These are phyloP conservation scores for Aspergillus wentii DNA, from an alignment of 495 filamentous ascomycete species.

Conservation along the genomic window DNA sequence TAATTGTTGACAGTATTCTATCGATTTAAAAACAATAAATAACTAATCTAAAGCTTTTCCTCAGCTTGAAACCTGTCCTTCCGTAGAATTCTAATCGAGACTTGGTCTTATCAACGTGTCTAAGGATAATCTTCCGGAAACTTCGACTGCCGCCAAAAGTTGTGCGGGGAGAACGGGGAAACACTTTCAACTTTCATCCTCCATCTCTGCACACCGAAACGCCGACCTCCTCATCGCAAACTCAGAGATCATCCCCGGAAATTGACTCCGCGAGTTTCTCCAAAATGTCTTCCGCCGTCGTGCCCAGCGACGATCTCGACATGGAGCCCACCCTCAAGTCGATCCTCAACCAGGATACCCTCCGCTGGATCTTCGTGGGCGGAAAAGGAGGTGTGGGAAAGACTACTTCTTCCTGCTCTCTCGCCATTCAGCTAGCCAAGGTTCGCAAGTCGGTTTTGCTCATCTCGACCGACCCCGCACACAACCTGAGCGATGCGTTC, in stretches of 20 bases:
- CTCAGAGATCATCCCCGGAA: conserved; percentile 1
- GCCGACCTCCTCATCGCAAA: conserved; percentile 1
- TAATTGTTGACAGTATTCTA: too few species aligned
- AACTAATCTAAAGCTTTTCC: neutral
- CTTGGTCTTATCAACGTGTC: too few species aligned
- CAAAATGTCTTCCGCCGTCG: conserved; percentile 60
- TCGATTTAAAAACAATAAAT: too few species aligned
- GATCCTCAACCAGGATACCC: conserved; percentile 85
- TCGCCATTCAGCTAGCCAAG: conserved; percentile 97
- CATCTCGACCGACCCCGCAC: conserved; percentile 96
- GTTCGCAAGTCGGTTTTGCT: conserved; percentile 92
- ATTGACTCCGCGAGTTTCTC: conserved; percentile 4
- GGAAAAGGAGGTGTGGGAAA: conserved; percentile 99
- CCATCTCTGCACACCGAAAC: conserved; percentile 1
- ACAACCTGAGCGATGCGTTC: conserved; percentile 98
- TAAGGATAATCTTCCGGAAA: conserved; percentile 28
- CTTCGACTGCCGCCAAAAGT: conserved; percentile 21
- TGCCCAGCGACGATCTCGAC: conserved; percentile 68
- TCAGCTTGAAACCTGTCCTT: too few species aligned
- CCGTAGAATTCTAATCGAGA: too few species aligned
- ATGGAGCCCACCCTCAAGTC: conserved; percentile 92
- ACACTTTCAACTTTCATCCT: conserved; percentile 8
- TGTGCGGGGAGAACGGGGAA: conserved; percentile 28
- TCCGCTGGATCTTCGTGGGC: conserved; percentile 99
- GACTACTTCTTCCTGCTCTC: conserved; percentile 95